Evolutionary conservation across 2,329 filamentous ascomycete species (phyloP).

Genomic region (Geosmithia morbida): DNA sequence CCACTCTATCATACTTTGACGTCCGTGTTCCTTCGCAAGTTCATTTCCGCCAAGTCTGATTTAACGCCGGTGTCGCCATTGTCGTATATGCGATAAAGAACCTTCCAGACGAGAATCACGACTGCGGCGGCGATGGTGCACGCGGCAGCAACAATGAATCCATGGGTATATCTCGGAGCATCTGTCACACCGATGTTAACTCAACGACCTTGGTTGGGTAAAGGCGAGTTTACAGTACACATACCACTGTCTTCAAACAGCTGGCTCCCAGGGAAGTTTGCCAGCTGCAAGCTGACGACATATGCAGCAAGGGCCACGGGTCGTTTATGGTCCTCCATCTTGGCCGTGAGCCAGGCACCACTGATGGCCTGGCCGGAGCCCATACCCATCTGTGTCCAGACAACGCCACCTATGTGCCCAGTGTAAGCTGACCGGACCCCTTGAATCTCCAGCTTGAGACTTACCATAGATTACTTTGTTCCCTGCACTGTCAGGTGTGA

Average conservation of each 20-base stretch:
- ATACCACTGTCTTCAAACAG: slow-evolving; percentile 11
- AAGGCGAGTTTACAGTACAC: not conserved
- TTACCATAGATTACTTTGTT: slow-evolving; percentile 13
- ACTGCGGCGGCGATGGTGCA: slow-evolving; percentile 11
- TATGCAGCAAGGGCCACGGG: slow-evolving; percentile 14
- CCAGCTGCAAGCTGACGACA: slow-evolving; percentile 15
- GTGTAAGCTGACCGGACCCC: not conserved
- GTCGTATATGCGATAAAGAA: slow-evolving; percentile 13
- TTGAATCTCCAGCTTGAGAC: not conserved
- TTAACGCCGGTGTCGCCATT: slow-evolving; percentile 12
- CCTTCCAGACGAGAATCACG: slow-evolving; percentile 13
- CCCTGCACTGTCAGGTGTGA: slow-evolving; percentile 8
- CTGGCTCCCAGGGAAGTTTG: slow-evolving; percentile 15
- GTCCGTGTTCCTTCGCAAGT: not conserved
- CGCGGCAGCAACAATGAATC: slow-evolving; percentile 10
- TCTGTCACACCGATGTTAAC: slow-evolving; percentile 4
- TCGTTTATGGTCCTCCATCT: slow-evolving; percentile 14
- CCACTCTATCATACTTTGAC: not conserved
- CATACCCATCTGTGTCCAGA: slow-evolving; percentile 17
- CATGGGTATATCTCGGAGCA: slow-evolving; percentile 11
- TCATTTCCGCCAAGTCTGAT: slow-evolving; percentile 9
- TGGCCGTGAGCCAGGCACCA: slow-evolving; percentile 13
- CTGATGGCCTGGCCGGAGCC: slow-evolving; percentile 14
- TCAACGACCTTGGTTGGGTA: not conserved
- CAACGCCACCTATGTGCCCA: slow-evolving; percentile 9